A percentile compares a stretch with the other conserved stretches of the same genome.
phyloP scores from a whole-genome alignment of 2,329 filamentous ascomycete species.

The Stachybotrys echinatus region DNA sequence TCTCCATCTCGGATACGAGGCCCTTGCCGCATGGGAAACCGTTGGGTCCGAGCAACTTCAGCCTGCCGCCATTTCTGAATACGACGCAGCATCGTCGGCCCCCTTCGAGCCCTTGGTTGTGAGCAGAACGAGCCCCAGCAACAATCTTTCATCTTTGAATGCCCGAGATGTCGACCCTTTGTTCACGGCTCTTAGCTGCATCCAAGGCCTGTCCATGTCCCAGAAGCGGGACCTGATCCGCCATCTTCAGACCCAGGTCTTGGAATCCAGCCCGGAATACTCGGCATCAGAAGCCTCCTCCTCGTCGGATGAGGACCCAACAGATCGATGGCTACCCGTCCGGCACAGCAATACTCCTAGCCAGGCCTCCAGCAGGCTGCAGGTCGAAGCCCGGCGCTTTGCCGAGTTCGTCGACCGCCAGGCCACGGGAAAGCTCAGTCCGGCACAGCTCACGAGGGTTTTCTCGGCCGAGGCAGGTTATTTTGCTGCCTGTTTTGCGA shows the following conservation, averaged over 20 bases:
- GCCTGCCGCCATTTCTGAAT: background rate
- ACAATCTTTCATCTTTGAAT: background rate
- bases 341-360: background rate
- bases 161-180: constrained; percentile 1
- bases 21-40: background rate
- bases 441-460: constrained; percentile 9
- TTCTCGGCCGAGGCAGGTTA: constrained; percentile 15
- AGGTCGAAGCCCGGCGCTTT: constrained; percentile 9
- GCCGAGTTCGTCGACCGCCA: constrained; percentile 10
- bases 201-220: constrained; percentile 9
- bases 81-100: background rate
- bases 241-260: constrained; percentile 13
- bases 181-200: constrained; percentile 8
- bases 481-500: constrained; percentile 29
- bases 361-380: background rate
- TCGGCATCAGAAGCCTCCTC: background rate
- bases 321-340: background rate
- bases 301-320: background rate
- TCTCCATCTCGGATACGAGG: background rate
- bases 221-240: constrained; percentile 15
- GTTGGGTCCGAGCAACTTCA: background rate
- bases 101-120: background rate
- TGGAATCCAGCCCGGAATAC: background rate
- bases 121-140: background rate
- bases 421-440: constrained; percentile 3